Base-by-base conservation (phyloP, 495 filamentous ascomycete species). In the Aspergillus sparsus region DNA sequence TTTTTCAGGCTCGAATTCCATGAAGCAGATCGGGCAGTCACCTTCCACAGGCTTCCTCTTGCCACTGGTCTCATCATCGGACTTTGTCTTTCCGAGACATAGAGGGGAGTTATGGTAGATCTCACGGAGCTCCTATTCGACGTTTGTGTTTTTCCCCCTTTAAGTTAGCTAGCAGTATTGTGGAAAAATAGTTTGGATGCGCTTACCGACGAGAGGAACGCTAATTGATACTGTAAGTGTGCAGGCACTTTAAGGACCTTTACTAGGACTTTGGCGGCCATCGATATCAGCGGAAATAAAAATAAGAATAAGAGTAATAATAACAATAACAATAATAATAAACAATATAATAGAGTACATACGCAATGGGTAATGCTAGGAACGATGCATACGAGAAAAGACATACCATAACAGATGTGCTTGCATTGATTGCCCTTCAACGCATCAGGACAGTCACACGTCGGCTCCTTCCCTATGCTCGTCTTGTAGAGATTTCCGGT, bases 11-110 rank as follows among this genome's bases (percentile, higher is more conserved):
- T 85, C 79, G 62, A 92, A 85, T 45, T 89, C 85, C 63, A 77
- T 84, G 66, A 87, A 91, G 70, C 90, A 93, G 67, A 95, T 89
- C 0, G 89, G 88, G 62, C 90, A 93, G 62, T 93, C 88, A 12
- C 86, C 90, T 35, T 92, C 88, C 3, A 86, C 59, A 0, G 81
- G 72, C 65, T 86, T 88, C 55, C 83, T 80, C n/a, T 83, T 83
- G 16, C 80, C 80, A 52, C 73, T 71, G 7, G 53, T 66, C 41
- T 68, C 52, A 6, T 66, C 68, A 3, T 60, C 51, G 21, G 60
- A 39, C 33, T 63, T 53, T 13, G 61, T 31, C 13, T 71, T 47
- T n/a, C 57, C 56, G 7, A 56, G 59, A 6, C 64, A 69, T 31
- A 80, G 45, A 42, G 76, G 55, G 35, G 80, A 74, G 53, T 67